phyloP scores from a whole-genome alignment of 1,284 basidiomycete genomes.

The Moesziomyces globuligerus region DNA sequence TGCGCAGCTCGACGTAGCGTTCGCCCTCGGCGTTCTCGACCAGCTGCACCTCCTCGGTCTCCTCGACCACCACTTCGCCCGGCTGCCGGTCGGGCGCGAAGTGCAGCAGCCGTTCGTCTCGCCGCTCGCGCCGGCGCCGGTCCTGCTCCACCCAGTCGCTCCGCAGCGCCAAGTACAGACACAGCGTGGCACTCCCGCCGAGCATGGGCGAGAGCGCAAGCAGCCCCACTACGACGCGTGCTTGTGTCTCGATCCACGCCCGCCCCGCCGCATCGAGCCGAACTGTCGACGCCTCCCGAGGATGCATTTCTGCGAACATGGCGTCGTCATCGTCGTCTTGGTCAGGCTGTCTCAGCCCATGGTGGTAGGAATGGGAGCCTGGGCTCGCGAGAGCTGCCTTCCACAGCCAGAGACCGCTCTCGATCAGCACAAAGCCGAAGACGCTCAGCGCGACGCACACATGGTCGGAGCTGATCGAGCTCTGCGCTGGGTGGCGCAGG shows the following conservation, averaged over 20 bases:
- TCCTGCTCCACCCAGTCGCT: slow-evolving; percentile 30
- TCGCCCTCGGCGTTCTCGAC: slow-evolving; percentile 36
- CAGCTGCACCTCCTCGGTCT: slow-evolving; percentile 70
- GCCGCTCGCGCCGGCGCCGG: slow-evolving; percentile 1
- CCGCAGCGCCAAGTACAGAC: slow-evolving; percentile 33
- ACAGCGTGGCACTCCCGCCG: slow-evolving; percentile 34
- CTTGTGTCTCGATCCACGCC: slow-evolving; percentile 34
- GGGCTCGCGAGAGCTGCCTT: slow-evolving; percentile 25
- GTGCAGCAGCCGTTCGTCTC: slow-evolving; percentile 7
- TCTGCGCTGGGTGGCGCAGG: slow-evolving; percentile 39
- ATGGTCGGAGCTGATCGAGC: slow-evolving; percentile 50
- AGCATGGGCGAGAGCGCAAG: slow-evolving; percentile 27
- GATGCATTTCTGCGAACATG: background rate
- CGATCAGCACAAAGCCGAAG: slow-evolving; percentile 28
- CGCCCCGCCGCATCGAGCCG: slow-evolving; percentile 17
- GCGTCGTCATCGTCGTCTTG: background rate
- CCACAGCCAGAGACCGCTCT: slow-evolving; percentile 45
- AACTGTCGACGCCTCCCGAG: slow-evolving; percentile 1
- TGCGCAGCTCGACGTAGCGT: slow-evolving; percentile 20
- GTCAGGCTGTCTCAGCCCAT: background rate
- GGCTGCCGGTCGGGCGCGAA: slow-evolving; percentile 7
- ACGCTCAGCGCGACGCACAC: slow-evolving; percentile 36
- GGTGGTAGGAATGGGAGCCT: background rate
- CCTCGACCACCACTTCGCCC: slow-evolving; percentile 67
- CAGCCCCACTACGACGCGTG: slow-evolving; percentile 15